A percentile compares a stretch with the other conserved stretches of the same genome.
Conservation (phyloP, 164 flowering plant species). For the Sedum album region DNA sequence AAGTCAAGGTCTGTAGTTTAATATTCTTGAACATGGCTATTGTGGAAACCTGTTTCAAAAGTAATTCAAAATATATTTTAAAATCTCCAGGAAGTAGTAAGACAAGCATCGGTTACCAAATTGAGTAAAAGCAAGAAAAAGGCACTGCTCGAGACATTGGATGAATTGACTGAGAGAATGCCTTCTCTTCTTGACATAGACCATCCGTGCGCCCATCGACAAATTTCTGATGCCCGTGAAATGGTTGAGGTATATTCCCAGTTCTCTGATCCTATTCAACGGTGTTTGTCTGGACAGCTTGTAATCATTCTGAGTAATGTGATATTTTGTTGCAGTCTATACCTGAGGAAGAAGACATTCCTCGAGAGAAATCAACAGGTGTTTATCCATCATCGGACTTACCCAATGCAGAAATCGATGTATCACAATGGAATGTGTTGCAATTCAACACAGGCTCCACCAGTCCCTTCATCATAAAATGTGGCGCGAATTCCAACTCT, state of each 20-base stretch:
- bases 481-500: conserved; percentile 86
- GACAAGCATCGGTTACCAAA: conserved; percentile 54
- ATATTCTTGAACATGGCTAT: background rate
- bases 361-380: conserved; percentile 24
- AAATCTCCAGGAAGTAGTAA: conserved; percentile 54
- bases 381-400: conserved; percentile 26
- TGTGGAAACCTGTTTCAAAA: background rate
- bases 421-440: conserved; percentile 90
- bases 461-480: conserved; percentile 84
- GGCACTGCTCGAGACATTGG: conserved; percentile 60
- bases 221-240: conserved; percentile 73
- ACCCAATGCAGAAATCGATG: conserved; percentile 55
- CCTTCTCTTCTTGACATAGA: conserved; percentile 96
- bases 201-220: conserved; percentile 88
- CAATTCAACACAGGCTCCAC: conserved; percentile 95
- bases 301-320: background rate
- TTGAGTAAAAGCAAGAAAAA: conserved; percentile 69
- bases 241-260: conserved; percentile 49
- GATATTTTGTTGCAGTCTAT: conserved; percentile 40
- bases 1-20: conserved; percentile 79
- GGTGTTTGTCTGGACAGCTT: background rate
- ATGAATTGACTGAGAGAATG: conserved; percentile 75
- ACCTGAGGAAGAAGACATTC: conserved; percentile 62
- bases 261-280: background rate
- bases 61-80: background rate